Conservation (phyloP, 148 eudicot species). For the Rhododendron ferrugineum region DNA sequence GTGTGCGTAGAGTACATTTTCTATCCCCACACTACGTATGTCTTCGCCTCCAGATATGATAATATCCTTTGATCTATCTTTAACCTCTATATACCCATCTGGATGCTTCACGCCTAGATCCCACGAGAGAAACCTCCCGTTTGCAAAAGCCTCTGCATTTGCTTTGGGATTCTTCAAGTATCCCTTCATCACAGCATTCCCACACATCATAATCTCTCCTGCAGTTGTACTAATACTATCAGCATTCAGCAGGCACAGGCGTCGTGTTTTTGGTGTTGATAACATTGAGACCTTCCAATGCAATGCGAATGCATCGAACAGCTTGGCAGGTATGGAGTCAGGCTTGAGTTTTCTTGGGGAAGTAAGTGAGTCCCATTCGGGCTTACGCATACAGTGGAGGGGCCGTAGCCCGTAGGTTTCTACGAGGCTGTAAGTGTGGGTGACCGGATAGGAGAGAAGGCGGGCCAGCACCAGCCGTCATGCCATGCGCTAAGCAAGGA, state of each 20-base stretch:
- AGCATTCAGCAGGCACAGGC: conserved; percentile 79
- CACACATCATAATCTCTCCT: conserved; percentile 80
- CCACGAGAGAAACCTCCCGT: conserved; percentile 85
- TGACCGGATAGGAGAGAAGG: no score
- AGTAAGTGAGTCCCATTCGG: conserved; percentile 68
- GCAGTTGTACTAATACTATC: conserved; percentile 71
- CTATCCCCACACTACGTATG: conserved; percentile 84
- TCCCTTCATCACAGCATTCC: conserved; percentile 89
- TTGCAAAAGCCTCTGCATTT: conserved; percentile 69
- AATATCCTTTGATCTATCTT: conserved; percentile 88
- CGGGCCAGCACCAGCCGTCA: no score
- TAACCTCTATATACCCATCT: conserved; percentile 77
- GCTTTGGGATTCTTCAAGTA: conserved; percentile 86
- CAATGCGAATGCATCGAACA: conserved; percentile 42
- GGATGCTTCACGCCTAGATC: conserved; percentile 86
- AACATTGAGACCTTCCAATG: conserved; percentile 65
- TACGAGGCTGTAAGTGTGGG: no score
- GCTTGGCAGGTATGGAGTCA: conserved; percentile 78
- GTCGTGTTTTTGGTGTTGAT: conserved; percentile 54
- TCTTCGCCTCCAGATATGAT: conserved; percentile 95
- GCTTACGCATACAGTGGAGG: no score
- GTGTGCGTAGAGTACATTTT: conserved; percentile 60
- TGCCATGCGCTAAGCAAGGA: no score
- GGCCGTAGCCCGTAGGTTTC: no score
- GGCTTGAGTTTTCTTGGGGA: conserved; percentile 60